Base-by-base conservation (phyloP, 495 filamentous ascomycete genomes). In the Penicillium coprophilum region DNA sequence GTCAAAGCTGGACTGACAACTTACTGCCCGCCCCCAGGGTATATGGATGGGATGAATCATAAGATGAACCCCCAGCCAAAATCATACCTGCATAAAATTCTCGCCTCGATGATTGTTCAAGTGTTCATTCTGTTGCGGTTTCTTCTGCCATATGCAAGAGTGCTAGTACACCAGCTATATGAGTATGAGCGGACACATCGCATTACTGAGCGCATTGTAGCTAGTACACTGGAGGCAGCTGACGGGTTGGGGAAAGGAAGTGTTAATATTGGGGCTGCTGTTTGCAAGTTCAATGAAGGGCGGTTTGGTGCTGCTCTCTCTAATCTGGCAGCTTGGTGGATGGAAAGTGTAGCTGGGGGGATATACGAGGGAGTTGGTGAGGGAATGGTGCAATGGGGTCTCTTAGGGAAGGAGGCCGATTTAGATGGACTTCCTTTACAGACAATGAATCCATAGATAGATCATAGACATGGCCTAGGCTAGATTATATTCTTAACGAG, bases 351-450 rank as follows among this genome's bases (percentile, higher is more conserved):
- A 40, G 78, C 79, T 3, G 83, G 81, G 15, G 86, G 86, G 13
- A 72, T 89, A 32, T 81, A 84, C 61, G 85, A 89, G 47, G 86
- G 86, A 0, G 73, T 87, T 40, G 79, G 79, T 1, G 81, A 87
- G 59, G 86, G 84, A 5, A 73, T 89, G 68, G 59, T 65, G 31
- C 72, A 81, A 47, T 56, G 82, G 46, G 80, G 76, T 10, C 54
- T 74, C 23, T 56, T 68, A 38, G 59, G 51, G 31, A 59, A 67
- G 8, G 64, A 64, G n/a, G 58, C 62, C 6, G 71, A 73, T 46
- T 17, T 69, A 32, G 58, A 63, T 55, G 56, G 50, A 56, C 20
- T 61, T 28, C 27, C 52, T 15, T 13, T 61, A 10, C 51, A 60
- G 27, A 3, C 50, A 38, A 47, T 50, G 41, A 9, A 9, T 9